Conservation (phyloP, 2,329 filamentous ascomycete species). For the Colletotrichum spinosum region DNA sequence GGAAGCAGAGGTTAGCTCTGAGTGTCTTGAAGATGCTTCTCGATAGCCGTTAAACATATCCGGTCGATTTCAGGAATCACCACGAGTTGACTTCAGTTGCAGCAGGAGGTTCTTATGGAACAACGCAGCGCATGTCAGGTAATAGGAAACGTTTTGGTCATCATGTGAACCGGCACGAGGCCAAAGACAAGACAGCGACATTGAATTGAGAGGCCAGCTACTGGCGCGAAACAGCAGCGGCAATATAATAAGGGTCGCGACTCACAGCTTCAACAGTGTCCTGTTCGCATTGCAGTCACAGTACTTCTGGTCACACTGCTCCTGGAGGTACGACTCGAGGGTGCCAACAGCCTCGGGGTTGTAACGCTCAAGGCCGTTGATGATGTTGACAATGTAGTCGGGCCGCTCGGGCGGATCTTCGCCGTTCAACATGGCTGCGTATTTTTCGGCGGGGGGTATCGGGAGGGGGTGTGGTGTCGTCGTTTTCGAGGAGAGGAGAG, state of each 20-base stretch:
- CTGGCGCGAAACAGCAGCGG: conserved; percentile 7
- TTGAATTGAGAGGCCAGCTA: conserved; percentile 15
- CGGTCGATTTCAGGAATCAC: conserved; percentile 65
- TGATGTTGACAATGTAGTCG: conserved; percentile 90
- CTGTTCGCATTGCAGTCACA: conserved; percentile 98
- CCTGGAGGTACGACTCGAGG: conserved; percentile 93
- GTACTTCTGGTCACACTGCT: conserved; percentile 95
- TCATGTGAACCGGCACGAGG: conserved; percentile 62
- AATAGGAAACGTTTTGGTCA: conserved; percentile 99
- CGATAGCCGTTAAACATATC: background rate
- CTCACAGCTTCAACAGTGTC: conserved; percentile 96
- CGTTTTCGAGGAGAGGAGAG: conserved; percentile 38
- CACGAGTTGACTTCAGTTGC: conserved; percentile 73
- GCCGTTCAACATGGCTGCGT: conserved; percentile 67
- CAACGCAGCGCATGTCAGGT: conserved; percentile 75
- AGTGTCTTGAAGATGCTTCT: conserved; percentile 57
- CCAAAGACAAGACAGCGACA: conserved; percentile 23
- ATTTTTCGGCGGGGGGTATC: conserved; percentile 25
- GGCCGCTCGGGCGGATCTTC: conserved; percentile 94
- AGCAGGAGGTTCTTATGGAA: conserved; percentile 62
- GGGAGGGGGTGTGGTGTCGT: conserved; percentile 41
- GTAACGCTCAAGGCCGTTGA: conserved; percentile 97
- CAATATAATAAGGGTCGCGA: conserved; percentile 44
- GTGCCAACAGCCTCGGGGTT: conserved; percentile 95
- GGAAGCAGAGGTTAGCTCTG: conserved; percentile 31